Conservation (phyloP, 1,284 basidiomycete genomes). For the Ganoderma lingzhi region DNA sequence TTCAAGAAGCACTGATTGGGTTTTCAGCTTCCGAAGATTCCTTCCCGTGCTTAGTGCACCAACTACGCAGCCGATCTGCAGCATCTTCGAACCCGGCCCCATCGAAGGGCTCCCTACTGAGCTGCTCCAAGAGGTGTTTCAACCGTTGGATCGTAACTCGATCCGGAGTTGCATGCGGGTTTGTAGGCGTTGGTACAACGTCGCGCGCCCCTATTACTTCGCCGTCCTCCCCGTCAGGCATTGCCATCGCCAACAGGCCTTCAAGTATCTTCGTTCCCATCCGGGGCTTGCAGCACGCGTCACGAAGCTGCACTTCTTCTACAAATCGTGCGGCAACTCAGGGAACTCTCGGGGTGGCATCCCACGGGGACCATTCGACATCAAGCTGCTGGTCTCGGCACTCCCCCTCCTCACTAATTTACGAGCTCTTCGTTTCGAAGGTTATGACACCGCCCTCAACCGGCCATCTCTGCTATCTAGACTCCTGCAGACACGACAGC, state of each 20-base stretch:
- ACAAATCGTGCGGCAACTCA: neutral
- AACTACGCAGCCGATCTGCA: neutral
- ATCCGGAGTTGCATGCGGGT: neutral
- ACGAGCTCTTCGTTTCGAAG: neutral
- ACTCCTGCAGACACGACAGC: neutral
- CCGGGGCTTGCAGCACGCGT: neutral
- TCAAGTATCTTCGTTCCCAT: neutral
- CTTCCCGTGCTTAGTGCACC: no score
- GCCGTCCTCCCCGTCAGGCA: neutral
- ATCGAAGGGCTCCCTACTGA: neutral
- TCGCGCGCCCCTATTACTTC: neutral
- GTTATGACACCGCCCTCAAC: neutral
- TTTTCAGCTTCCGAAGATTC: no score
- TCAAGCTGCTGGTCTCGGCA: neutral
- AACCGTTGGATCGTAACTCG: neutral
- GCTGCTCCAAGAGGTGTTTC: neutral
- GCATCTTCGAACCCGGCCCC: neutral
- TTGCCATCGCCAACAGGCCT: neutral
- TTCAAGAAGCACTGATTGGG: no score
- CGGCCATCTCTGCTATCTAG: neutral
- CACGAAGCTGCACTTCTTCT: neutral
- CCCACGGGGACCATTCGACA: neutral
- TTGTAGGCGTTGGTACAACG: neutral
- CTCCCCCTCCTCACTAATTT: neutral
- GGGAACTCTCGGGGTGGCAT: neutral